A percentile compares a stretch with the other conserved stretches of the same genome.
phyloP scores from a whole-genome alignment of 2,329 filamentous ascomycete species.

The Chrysosporium queenslandicum region DNA sequence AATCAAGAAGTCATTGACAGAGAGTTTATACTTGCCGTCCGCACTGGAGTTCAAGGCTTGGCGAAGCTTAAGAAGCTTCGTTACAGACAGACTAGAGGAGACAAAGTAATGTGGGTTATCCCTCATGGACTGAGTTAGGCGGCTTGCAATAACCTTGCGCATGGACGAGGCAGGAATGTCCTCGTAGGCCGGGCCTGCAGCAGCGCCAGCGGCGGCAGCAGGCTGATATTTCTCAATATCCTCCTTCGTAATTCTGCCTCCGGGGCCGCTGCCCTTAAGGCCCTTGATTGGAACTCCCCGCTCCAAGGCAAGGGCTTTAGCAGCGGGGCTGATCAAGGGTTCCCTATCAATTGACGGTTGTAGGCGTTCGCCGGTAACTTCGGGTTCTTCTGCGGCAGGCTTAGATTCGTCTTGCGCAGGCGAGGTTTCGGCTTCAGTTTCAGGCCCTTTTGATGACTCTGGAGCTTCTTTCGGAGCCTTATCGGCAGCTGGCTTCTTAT shows the following conservation, averaged over 20 bases:
- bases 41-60: slow-evolving; percentile 80
- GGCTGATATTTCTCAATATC: slow-evolving; percentile 82
- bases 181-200: slow-evolving; percentile 60
- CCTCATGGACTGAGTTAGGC: slow-evolving; percentile 77
- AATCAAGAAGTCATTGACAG: slow-evolving; percentile 99
- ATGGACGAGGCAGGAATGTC: slow-evolving; percentile 80
- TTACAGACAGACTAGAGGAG: slow-evolving; percentile 77
- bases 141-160: slow-evolving; percentile 94
- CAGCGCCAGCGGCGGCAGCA: slow-evolving; percentile 39
- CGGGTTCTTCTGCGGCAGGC: slow-evolving; percentile 44
- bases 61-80: slow-evolving; percentile 92
- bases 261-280: slow-evolving; percentile 78
- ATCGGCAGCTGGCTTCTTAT: slow-evolving; percentile 55
- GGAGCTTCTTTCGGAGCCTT: slow-evolving; percentile 54
- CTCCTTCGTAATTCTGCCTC: slow-evolving; percentile 79
- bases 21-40: slow-evolving; percentile 95
- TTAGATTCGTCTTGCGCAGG: slow-evolving; percentile 51
- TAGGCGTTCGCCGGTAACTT: slow-evolving; percentile 63
- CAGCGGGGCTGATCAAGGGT: slow-evolving; percentile 60
- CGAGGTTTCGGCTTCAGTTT: slow-evolving; percentile 41
- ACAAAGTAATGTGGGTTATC: slow-evolving; percentile 99
- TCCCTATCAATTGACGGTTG: slow-evolving; percentile 77
- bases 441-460: slow-evolving; percentile 41
- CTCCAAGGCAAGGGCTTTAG: slow-evolving; percentile 74
- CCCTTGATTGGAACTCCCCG: slow-evolving; percentile 65